These are phyloP conservation scores for Penicillium dipodomyicola DNA, from an alignment of 495 filamentous ascomycete species.

Conservation along the genomic window DNA sequence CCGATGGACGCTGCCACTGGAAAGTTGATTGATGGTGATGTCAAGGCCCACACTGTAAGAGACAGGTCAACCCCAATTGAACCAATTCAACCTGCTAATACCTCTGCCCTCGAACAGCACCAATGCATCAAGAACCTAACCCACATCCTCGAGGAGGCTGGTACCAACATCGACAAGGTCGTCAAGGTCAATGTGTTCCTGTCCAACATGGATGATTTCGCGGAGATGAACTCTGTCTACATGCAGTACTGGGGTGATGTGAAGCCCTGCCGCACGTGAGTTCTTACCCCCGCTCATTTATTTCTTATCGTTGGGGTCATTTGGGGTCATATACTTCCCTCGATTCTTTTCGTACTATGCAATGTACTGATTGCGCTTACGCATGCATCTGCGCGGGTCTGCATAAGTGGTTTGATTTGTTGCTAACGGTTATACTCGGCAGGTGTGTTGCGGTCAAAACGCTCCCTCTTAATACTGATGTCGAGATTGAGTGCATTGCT, in stretches of 20 bases:
- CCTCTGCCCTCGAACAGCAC: constrained; percentile 15
- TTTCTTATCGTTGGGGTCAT: neutral
- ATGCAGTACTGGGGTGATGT: constrained; percentile 56
- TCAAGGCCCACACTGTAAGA: constrained; percentile 50
- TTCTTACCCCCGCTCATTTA: constrained; percentile 3
- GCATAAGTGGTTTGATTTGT: neutral
- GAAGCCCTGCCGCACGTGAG: constrained; percentile 57
- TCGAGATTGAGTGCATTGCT: constrained; percentile 71
- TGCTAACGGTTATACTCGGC: constrained; percentile 5
- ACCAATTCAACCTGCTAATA: neutral
- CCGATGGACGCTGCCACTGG: constrained; percentile 43
- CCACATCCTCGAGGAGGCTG: constrained; percentile 63
- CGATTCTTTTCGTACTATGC: neutral
- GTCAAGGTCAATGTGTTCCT: constrained; percentile 71
- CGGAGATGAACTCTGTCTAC: constrained; percentile 61
- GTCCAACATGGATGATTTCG: constrained; percentile 66
- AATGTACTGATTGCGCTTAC: neutral
- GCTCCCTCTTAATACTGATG: constrained; percentile 62
- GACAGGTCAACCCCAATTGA: neutral
- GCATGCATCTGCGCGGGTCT: neutral
- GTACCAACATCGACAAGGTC: constrained; percentile 59
- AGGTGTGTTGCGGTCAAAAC: constrained; percentile 65
- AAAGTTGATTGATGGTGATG: constrained; percentile 47
- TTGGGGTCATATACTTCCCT: neutral
- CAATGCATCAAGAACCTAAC: constrained; percentile 62